Evolutionary conservation across 208 protist species (phyloP), one percentile per base, ranked within the genome.

Genomic region (Leishmania guyanensis): DNA sequence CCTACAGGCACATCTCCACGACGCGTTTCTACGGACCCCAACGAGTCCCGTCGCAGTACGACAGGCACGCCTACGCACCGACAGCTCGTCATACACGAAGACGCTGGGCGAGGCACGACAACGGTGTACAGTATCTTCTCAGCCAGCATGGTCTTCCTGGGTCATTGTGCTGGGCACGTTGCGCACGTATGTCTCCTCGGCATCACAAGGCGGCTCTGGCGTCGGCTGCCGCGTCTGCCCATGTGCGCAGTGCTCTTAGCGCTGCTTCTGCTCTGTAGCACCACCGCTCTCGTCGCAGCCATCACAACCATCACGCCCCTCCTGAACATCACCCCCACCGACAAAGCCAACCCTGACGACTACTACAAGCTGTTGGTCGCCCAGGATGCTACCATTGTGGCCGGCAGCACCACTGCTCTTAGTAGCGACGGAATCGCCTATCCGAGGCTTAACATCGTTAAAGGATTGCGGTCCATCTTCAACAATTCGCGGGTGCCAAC

Each of bases 311-410:
- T 26, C 5, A 51, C 14, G 56, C 62, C 33, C 5, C 6, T 66
- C 8, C 62, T 68, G 8, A 5, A 16, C 16, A 78, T 74, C 51
- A 26, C 14, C 12, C 60, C 66, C 39, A 56, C 68, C 75, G 5
- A 50, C 53, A 29, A 56, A 8, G 72, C 72, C 26, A 39, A 79
- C 62, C 75, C 75, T 48, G 26, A 16, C 22, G 64, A 60, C 43
- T 84, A 80, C 75, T 80, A 72, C 70, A 5, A 0, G 36, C 48
- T 53, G 1, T 71, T 84, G 43, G 22, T 29, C 29, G 33, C 65
- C 29, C 81, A 54, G 22, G 81, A 86, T 51, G n/a, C 68, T 51
- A 51, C 73, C 78, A 75, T 88, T 69, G 79, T 88, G 39, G 76
- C 76, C 0, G 81, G 60, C 51, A 82, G 64, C 46, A 75, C 33